phyloP scores from a whole-genome alignment of 2,329 filamentous ascomycete species.

The Lecanicillium sp. region DNA sequence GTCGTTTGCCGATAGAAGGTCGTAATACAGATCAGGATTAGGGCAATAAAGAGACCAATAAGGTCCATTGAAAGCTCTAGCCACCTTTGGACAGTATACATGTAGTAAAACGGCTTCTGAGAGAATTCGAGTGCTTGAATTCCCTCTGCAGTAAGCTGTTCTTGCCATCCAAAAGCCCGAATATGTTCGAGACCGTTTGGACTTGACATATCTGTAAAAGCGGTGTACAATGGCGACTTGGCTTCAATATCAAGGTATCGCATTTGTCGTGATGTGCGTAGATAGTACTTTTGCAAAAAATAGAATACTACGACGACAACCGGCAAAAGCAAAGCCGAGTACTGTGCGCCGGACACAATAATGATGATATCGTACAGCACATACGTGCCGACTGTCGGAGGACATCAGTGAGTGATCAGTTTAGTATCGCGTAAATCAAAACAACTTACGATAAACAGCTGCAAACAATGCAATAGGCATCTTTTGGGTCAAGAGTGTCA shows the following conservation, averaged over 20 bases:
- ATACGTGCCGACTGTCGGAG: neutral
- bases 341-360: neutral
- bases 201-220: conserved; percentile 16
- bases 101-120: conserved; percentile 27
- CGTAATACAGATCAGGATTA: conserved; percentile 34
- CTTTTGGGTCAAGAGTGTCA: neutral
- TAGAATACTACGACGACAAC: conserved; percentile 16
- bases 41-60: conserved; percentile 33
- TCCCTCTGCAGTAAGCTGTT: conserved; percentile 12
- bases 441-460: too few species aligned
- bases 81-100: conserved; percentile 41
- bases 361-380: neutral
- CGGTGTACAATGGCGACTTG: conserved; percentile 20
- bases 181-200: conserved; percentile 18
- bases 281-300: conserved; percentile 20
- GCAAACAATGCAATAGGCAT: neutral
- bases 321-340: conserved; percentile 23
- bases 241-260: conserved; percentile 22
- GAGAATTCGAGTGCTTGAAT: conserved; percentile 22
- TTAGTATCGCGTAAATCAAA: too few species aligned
- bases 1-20: conserved; percentile 21
- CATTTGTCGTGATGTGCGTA: conserved; percentile 22
- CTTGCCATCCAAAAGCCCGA: conserved; percentile 26
- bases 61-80: conserved; percentile 39
- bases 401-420: too few species aligned